Base-by-base conservation (phyloP, 2,329 filamentous ascomycete species). In the Blastomyces parvus region DNA sequence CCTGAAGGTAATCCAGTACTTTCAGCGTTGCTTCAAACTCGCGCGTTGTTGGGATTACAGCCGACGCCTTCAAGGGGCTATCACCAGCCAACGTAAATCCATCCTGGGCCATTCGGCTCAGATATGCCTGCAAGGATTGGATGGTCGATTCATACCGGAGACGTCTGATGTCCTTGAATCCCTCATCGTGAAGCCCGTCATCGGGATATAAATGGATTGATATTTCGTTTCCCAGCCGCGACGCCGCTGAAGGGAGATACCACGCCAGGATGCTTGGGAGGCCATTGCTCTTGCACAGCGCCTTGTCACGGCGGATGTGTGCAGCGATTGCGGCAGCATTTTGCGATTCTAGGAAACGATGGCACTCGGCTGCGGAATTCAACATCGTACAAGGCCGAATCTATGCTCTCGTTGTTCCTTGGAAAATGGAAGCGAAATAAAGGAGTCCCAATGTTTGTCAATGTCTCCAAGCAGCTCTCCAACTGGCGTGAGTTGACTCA, bases 231-330 rank as follows among this genome's bases (percentile, higher is more conserved):
- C 62, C 40, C 22, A 66, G 33, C 0, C 64, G 22, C 19, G 64
- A 48, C 36, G 64, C 64, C 13, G 66, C 38, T 13, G 64, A 62
- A 5, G 66, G 69, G 30, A 69, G 46, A 53, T 65, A 66, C 36
- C 67, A 57, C 48, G 67, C 64, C 19, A 70, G 62, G 2, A 61
- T 64, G 53, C 64, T 69, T 11, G 70, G 69, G n/a, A 69, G 40
- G n/a, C 60, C 63, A 36, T 64, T 61, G 22, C 66, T 63, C 11
- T 59, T 55, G 84, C 68, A 71, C 30, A 64, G 62, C 56, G 66
- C 38, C 44, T 69, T 67, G 53, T 71, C 69, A 7, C 64, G 60
- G 44, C 65, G 62, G 30, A 71, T 61, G 27, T 64, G 63, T 38
- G 61, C 61, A 48, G 67, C 69, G 50, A 70, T 69, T 19, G 55